Base-by-base conservation (phyloP, 768 basidiomycete species). In the Leccinum truebloodii region DNA sequence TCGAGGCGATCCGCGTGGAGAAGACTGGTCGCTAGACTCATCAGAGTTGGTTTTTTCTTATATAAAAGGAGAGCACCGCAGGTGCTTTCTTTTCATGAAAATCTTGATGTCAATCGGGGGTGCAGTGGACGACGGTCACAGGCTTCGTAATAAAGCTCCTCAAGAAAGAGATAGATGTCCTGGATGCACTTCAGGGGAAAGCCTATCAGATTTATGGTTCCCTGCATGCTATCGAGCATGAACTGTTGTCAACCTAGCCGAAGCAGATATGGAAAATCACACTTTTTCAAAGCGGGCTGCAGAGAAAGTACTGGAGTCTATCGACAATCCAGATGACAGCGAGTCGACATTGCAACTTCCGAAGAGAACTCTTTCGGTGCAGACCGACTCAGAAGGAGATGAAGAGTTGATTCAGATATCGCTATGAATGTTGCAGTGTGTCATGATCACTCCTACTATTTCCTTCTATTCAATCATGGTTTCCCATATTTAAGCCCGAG, bases 1-100 rank as follows among this genome's bases (percentile, higher is more conserved):
- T 26, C 26, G 4, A 74, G 49, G 74, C 73, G 9, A 71, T 76
- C n/a, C 66, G 75, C 3, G 65, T 69, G 0, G 76, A 77, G 54
- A 67, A 65, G 51, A 58, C 63, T 0, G 76, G 77, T 0, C 60
- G 74, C 20, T 61, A 70, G 1, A 66, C 75, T 24, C 76, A 77
- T 35, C 62, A 65, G 6, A 63, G 50, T n/a, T 65, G 72, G 3
- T 76, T 76, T 24, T 60, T 73, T 74, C 39, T 51, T 75, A 6
- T 0, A 8, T 8, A 9, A 73, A 75, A 63, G 64, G 75, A 66
- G 35, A 14, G 69, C 59, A n/a, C 18, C 8, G 16, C 18, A 30
- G 12, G 12, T 34, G n/a, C 41, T 41, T 41, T 30, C 30, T n/a
- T 41, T 8, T n/a, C 1, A 41, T n/a, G n/a, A 24, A 24, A n/a